These are phyloP conservation scores for Raddia distichophylla DNA, from an alignment of 176 grass and related monocot genomes.

Conservation along the genomic window DNA sequence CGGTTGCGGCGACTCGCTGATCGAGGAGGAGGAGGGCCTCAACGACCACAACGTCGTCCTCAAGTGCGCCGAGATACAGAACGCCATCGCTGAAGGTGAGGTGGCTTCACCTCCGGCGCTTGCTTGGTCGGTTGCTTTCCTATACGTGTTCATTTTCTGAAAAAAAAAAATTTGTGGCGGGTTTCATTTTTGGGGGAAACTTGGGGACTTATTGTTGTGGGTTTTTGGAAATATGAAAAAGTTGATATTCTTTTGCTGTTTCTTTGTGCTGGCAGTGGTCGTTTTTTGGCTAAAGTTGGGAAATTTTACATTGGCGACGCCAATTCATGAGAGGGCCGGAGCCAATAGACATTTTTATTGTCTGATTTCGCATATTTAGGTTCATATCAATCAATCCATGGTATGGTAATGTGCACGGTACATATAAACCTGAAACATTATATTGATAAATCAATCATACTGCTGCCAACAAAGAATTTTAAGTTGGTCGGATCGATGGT, in stretches of 20 bases:
- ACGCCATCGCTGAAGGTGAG: conserved; percentile 54
- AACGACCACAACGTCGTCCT: conserved; percentile 59
- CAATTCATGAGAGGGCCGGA: background rate
- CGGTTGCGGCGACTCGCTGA: conserved; percentile 40
- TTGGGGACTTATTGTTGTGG: background rate
- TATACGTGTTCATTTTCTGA: background rate
- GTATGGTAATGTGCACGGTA: background rate
- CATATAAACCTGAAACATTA: background rate
- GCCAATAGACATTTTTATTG: background rate
- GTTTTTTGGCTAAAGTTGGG: background rate
- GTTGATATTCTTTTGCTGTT: background rate
- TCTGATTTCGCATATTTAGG: background rate
- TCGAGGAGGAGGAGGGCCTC: conserved; percentile 65
- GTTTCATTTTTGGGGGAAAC: background rate
- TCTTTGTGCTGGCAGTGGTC: background rate
- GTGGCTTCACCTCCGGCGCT: background rate
- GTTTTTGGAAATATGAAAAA: background rate
- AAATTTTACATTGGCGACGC: background rate
- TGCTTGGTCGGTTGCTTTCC: background rate
- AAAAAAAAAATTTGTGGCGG: no score
- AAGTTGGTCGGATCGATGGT: background rate
- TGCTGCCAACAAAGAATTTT: background rate
- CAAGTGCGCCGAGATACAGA: conserved; percentile 57
- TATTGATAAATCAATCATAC: background rate
- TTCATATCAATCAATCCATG: background rate